phyloP scores from a whole-genome alignment of 345 rosid species.

The Salix udensis region DNA sequence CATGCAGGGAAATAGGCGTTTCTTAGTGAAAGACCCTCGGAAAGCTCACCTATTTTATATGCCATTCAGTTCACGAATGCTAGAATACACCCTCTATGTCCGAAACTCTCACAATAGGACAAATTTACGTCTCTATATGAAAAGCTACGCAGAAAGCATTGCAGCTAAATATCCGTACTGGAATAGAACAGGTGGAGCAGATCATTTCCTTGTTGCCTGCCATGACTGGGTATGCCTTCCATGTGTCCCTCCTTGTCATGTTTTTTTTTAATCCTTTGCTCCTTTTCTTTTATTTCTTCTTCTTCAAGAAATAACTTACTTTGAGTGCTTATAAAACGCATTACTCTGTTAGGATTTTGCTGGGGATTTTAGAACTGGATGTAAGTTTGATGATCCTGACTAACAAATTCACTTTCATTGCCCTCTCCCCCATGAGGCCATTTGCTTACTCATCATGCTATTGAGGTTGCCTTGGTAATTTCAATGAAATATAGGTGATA shows the following conservation, averaged over 20 bases:
- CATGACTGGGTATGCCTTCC: constrained; percentile 84
- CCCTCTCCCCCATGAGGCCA: background rate
- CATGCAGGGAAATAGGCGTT: constrained; percentile 73
- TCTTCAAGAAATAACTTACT: too few species aligned
- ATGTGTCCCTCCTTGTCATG: background rate
- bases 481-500: background rate
- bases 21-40: constrained; percentile 69
- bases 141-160: constrained; percentile 64
- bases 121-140: constrained; percentile 63
- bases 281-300: too few species aligned
- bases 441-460: background rate
- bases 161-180: constrained; percentile 83
- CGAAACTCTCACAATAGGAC: constrained; percentile 90
- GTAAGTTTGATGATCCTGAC: constrained; percentile 3
- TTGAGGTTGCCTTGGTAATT: background rate
- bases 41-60: constrained; percentile 85
- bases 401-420: background rate
- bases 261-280: background rate
- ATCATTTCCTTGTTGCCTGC: constrained; percentile 94
- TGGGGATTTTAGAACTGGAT: background rate
- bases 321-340: background rate
- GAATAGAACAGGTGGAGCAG: constrained; percentile 88
- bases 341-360: constrained; percentile 1
- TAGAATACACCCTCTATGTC: constrained; percentile 76
- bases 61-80: constrained; percentile 95